Evolutionary conservation across 1,284 basidiomycete species (phyloP), one percentile per base, ranked within the genome.

Genomic region (Coriolopsis trogii): DNA sequence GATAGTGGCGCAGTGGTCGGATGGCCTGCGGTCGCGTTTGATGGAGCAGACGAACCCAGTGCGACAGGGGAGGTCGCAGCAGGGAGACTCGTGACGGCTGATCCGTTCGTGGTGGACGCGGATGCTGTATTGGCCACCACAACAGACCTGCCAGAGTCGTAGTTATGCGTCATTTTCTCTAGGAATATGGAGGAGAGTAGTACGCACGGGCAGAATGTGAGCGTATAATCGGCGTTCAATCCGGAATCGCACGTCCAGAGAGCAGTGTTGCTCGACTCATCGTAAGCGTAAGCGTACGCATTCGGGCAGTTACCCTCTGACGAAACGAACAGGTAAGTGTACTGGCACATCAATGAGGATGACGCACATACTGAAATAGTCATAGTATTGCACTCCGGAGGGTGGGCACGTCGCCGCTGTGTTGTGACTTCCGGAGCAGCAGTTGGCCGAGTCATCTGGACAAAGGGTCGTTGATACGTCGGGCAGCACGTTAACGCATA

Each of bases 271-370:
- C 71, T 74, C 20, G 66, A 63, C 61, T 81, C 79, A 56, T 81
- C 80, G 56, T 69, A 82, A 0, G 79, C 78, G 55, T 80, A 81
- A 0, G 72, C 76, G 58, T 80, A 81, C 1, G 76, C 62, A 49
- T 77, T 67, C 0, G 76, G 76, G 61, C 79, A 82, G 48, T 65
- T 68, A n/a, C 61, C 59, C 70, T 81, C 74, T 77, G 55, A 9
- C 39, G 9, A 38, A 16, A 7, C 25, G 10, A 20, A 50, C 16
- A 41, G 30, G 24, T 24, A 7, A 25, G 1, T 6, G 26, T 6
- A 20, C 10, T 13, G 10, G 0, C 25, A 29, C 5, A 9, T 38
- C 34, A 30, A 8, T 8, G 1, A 6, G n/a, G 18, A 25, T 10
- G 12, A 16, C 0, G 21, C 13, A 50, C 67, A 7, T 33, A 68